Evolutionary conservation across 805 yeast genomes (phyloP).

Genomic region (Tetrapisispora iriomotensis): DNA sequence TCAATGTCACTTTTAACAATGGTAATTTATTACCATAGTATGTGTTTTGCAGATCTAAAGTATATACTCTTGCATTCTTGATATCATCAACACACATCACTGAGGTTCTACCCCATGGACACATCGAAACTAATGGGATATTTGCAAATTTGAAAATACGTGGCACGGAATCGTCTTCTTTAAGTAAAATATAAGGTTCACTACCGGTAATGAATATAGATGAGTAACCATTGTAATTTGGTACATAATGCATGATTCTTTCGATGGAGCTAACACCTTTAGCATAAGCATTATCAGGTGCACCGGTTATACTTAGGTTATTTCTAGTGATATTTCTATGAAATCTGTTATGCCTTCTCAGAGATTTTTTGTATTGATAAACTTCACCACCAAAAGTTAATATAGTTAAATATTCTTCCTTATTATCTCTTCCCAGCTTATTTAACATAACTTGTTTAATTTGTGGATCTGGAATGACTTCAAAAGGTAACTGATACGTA

Average conservation of each 20-base stretch:
- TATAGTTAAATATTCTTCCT: constrained; percentile 57
- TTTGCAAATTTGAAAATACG: constrained; percentile 57
- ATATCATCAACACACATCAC: constrained; percentile 63
- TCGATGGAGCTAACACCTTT: constrained; percentile 55
- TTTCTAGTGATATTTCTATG: constrained; percentile 19
- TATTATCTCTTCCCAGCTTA: constrained; percentile 50
- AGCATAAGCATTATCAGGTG: constrained; percentile 68
- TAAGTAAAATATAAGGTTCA: constrained; percentile 59
- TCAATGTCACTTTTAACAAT: constrained; percentile 40
- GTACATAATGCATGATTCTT: constrained; percentile 52
- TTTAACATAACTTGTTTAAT: constrained; percentile 59
- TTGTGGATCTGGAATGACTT: constrained; percentile 56
- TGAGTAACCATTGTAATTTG: constrained; percentile 47
- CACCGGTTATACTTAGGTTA: constrained; percentile 52
- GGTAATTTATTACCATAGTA: constrained; percentile 57
- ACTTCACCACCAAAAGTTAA: constrained; percentile 79
- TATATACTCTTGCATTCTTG: constrained; percentile 52
- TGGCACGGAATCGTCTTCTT: constrained; percentile 53
- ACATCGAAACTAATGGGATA: constrained; percentile 53
- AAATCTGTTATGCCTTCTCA: constrained; percentile 15
- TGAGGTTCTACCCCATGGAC: constrained; percentile 29
- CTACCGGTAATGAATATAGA: constrained; percentile 65
- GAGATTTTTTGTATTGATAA: constrained; percentile 48
- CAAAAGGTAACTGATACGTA: constrained; percentile 28
- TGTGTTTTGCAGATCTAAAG: constrained; percentile 28